Conservation (phyloP, 2,329 filamentous ascomycete species). For the Cryphonectria nitschkei region DNA sequence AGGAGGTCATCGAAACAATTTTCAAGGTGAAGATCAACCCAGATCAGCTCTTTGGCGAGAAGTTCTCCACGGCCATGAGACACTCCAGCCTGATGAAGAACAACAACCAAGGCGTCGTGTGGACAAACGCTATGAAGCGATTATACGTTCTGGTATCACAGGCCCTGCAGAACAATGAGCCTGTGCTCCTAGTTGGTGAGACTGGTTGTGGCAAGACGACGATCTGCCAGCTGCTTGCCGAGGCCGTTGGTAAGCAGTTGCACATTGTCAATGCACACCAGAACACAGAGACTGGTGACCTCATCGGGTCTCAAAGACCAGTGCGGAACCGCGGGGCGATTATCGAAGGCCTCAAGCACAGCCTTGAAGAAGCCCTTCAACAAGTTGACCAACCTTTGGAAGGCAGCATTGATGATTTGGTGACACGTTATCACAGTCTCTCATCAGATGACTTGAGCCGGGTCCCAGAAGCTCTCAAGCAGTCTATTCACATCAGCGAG, state of each 20-base stretch:
- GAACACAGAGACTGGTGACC: slow-evolving; percentile 94
- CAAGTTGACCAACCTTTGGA: slow-evolving; percentile 42
- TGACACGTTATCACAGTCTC: slow-evolving; percentile 62
- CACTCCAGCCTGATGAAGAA: slow-evolving; percentile 48
- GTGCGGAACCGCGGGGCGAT: slow-evolving; percentile 82
- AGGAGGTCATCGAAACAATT: slow-evolving; percentile 83
- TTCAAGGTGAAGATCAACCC: slow-evolving; percentile 86
- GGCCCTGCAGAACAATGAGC: slow-evolving; percentile 87
- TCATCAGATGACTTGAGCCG: slow-evolving; percentile 45
- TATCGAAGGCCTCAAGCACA: slow-evolving; percentile 65
- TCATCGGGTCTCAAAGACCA: slow-evolving; percentile 93
- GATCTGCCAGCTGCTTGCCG: slow-evolving; percentile 88
- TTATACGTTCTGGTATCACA: slow-evolving; percentile 87
- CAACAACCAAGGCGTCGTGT: slow-evolving; percentile 74
- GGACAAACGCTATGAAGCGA: slow-evolving; percentile 93
- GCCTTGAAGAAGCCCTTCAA: slow-evolving; percentile 56
- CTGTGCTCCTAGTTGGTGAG: slow-evolving; percentile 91
- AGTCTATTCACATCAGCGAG: slow-evolving; percentile 51
- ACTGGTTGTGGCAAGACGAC: slow-evolving; percentile 98
- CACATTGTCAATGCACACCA: slow-evolving; percentile 97
- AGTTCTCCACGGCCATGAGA: slow-evolving; percentile 58
- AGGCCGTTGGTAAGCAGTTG: slow-evolving; percentile 74
- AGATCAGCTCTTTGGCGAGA: slow-evolving; percentile 70
- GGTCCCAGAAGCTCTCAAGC: slow-evolving; percentile 53
- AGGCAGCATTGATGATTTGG: slow-evolving; percentile 56